Conservation (phyloP, 2,329 filamentous ascomycete genomes). For the Talaromyces verruculosus region DNA sequence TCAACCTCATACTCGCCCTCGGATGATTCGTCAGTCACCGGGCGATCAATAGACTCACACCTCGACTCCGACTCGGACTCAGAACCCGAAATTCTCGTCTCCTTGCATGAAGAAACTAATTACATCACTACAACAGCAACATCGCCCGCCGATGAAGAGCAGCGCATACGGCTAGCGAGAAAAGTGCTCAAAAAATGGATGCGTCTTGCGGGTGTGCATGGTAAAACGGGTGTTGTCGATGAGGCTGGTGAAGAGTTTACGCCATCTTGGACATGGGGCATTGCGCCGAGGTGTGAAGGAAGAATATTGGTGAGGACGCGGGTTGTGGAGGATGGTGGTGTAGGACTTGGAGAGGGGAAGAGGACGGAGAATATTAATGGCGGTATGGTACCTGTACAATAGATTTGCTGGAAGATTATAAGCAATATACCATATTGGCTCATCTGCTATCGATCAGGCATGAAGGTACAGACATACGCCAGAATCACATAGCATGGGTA, state of each 20-base stretch:
- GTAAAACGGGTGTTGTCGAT: conserved; percentile 52
- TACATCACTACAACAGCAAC: conserved; percentile 40
- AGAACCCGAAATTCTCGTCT: conserved; percentile 41
- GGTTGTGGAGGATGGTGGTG: conserved; percentile 6
- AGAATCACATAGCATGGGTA: neutral
- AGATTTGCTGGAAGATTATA: neutral
- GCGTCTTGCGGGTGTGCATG: conserved; percentile 62
- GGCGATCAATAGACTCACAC: conserved; percentile 22
- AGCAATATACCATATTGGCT: neutral
- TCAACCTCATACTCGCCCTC: conserved; percentile 17
- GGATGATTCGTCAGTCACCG: conserved; percentile 3
- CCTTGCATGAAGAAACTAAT: conserved; percentile 34
- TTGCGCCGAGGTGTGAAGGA: conserved; percentile 74
- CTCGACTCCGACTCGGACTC: conserved; percentile 48
- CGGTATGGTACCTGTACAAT: neutral
- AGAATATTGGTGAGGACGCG: conserved; percentile 55
- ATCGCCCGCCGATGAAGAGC: conserved; percentile 51
- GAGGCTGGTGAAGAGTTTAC: conserved; percentile 61
- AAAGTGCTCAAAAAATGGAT: conserved; percentile 74
- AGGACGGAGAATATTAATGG: conserved; percentile 14
- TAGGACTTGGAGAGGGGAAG: neutral
- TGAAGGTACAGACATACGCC: neutral
- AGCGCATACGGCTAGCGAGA: conserved; percentile 64
- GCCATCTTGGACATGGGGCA: conserved; percentile 74
- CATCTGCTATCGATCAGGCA: neutral